These are phyloP conservation scores for Fallopia convolvulus DNA, from an alignment of 148 eudicot genomes.

Conservation along the genomic window DNA sequence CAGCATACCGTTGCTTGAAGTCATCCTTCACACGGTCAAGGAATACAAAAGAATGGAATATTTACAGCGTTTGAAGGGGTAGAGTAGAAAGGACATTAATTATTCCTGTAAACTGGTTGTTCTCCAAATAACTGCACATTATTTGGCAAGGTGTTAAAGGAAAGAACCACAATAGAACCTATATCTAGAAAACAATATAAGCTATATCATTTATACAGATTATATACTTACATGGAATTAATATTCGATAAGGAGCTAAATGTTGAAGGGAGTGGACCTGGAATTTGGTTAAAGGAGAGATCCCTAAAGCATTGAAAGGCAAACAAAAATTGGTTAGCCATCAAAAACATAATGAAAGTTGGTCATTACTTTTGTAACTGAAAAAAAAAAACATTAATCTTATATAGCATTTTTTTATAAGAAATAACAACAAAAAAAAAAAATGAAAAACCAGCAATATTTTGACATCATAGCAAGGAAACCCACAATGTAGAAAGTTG, in stretches of 20 bases:
- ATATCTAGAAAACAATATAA: neutral
- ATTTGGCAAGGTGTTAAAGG: neutral
- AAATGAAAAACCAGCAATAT: slow-evolving; percentile 6
- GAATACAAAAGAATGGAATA: slow-evolving; percentile 7
- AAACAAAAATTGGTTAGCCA: neutral
- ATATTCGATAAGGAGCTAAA: slow-evolving; percentile 58
- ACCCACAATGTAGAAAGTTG: slow-evolving; percentile 66
- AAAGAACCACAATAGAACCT: neutral
- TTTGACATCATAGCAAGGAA: neutral
- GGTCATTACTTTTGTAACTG: neutral
- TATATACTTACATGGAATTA: slow-evolving; percentile 51
- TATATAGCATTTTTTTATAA: neutral
- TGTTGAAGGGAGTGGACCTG: slow-evolving; percentile 65
- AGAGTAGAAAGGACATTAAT: slow-evolving; percentile 76
- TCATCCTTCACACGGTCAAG: no score
- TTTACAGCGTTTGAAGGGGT: slow-evolving; percentile 77
- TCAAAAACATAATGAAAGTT: neutral
- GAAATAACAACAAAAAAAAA: neutral
- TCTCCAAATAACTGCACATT: slow-evolving; percentile 71
- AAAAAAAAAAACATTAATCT: neutral
- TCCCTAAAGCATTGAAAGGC: slow-evolving; percentile 42
- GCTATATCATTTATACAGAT: neutral
- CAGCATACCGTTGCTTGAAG: no score
- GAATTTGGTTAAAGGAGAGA: slow-evolving; percentile 55
- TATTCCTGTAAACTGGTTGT: slow-evolving; percentile 92